Percentiles rank a stretch among this genome's conserved stretches.
These are phyloP conservation scores for Diversispora eburnea DNA, from an alignment of 192 early-diverging fungal genomes.

Conservation along the genomic window DNA sequence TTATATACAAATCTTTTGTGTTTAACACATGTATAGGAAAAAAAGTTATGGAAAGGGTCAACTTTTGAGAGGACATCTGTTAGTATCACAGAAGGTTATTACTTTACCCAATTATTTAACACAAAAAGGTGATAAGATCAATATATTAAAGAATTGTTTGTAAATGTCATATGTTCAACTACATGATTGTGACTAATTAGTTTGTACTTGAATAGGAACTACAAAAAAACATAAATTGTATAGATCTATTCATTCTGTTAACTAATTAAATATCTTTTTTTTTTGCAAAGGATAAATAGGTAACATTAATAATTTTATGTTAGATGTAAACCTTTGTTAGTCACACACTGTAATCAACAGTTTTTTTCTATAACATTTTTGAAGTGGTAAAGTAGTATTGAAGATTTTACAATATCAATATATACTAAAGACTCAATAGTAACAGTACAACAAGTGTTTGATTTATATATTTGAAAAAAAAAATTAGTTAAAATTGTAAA, in stretches of 20 bases:
- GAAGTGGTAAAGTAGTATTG: neutral
- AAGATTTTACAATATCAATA: neutral
- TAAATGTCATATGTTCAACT: neutral
- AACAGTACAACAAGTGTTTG: conserved; percentile 1
- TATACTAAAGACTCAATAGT: neutral
- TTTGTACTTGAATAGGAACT: neutral
- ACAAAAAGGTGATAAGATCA: neutral
- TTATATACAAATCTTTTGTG: conserved; percentile 23
- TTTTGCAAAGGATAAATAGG: neutral
- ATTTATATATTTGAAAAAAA: conserved; percentile 14
- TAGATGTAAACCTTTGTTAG: neutral
- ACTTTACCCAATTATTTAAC: conserved; percentile 9
- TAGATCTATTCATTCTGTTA: neutral
- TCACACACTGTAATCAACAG: conserved; percentile 11
- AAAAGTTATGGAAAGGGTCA: neutral
- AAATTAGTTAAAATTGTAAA: conserved; percentile 1
- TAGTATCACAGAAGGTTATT: neutral
- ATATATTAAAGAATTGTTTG: conserved; percentile 4
- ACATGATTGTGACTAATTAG: neutral
- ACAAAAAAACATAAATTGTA: neutral
- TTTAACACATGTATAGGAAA: conserved; percentile 15
- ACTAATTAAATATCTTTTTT: neutral
- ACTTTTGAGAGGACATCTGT: conserved; percentile 3
- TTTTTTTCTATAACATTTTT: conserved; percentile 7
- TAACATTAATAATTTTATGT: neutral